Percentiles rank a stretch among this genome's conserved stretches.
Evolutionary conservation across 192 early-diverging fungal species (phyloP).

Genomic region (Entophlyctis luteolus): DNA sequence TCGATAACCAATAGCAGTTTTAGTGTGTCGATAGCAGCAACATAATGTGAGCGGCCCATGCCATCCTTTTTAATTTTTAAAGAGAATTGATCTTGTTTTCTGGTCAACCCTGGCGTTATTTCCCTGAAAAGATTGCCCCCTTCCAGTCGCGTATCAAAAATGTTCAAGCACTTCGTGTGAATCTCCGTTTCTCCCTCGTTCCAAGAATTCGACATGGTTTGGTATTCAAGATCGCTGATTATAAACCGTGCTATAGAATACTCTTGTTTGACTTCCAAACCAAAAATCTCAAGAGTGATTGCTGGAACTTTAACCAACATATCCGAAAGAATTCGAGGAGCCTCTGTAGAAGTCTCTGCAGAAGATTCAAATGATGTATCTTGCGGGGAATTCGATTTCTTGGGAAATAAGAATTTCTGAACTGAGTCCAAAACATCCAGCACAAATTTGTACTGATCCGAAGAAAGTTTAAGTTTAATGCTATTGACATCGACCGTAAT

Average conservation of each 20-base stretch:
- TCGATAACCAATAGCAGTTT: slow-evolving; percentile 83
- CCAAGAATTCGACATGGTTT: slow-evolving; percentile 11
- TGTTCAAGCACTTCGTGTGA: slow-evolving; percentile 63
- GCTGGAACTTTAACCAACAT: slow-evolving; percentile 64
- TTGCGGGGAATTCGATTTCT: too few species aligned
- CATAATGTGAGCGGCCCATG: slow-evolving; percentile 49
- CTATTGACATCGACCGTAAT: slow-evolving; percentile 67
- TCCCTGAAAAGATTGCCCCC: slow-evolving; percentile 77
- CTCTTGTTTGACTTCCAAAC: slow-evolving; percentile 49
- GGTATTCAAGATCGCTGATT: slow-evolving; percentile 26
- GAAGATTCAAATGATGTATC: background rate
- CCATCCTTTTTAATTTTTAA: slow-evolving; percentile 38
- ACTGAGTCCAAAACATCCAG: slow-evolving; percentile 61
- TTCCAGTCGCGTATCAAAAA: slow-evolving; percentile 75
- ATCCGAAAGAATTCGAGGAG: slow-evolving; percentile 31
- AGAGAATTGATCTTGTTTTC: slow-evolving; percentile 60
- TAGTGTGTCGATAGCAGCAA: slow-evolving; percentile 77
- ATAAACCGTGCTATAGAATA: slow-evolving; percentile 52
- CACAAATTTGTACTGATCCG: slow-evolving; percentile 79
- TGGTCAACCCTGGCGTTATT: slow-evolving; percentile 67
- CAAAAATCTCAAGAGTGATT: slow-evolving; percentile 78
- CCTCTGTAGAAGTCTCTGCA: too few species aligned
- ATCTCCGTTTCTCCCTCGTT: slow-evolving; percentile 62
- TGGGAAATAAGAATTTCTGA: slow-evolving; percentile 1
- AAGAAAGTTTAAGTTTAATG: slow-evolving; percentile 72